A percentile compares a stretch with the other conserved stretches of the same genome.
These are phyloP conservation scores for Claviceps capensis DNA, from an alignment of 2,329 filamentous ascomycete species.

Conservation along the genomic window DNA sequence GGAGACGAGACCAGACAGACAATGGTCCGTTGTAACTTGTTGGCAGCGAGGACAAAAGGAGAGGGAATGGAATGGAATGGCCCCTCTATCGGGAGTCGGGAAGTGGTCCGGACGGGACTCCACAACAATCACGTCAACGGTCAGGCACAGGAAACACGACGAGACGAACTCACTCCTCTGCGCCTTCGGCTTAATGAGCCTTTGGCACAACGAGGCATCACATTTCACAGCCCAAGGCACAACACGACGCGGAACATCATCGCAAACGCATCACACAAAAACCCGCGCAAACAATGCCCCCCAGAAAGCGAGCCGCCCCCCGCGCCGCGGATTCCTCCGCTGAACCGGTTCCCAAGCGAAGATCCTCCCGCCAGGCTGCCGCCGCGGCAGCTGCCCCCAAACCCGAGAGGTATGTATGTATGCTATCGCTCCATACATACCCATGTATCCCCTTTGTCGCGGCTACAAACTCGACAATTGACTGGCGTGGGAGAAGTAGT, in stretches of 20 bases:
- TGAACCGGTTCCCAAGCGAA: conserved; percentile 14
- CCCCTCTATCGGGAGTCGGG: too few species aligned
- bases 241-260: not conserved
- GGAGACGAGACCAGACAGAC: too few species aligned
- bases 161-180: too few species aligned
- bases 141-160: too few species aligned
- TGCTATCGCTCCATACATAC: not conserved
- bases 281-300: not conserved
- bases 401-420: not conserved
- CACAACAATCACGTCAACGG: too few species aligned
- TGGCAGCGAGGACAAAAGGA: too few species aligned
- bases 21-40: too few species aligned
- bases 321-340: conserved; percentile 3
- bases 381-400: not conserved
- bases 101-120: too few species aligned
- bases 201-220: too few species aligned
- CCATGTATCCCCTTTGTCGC: not conserved
- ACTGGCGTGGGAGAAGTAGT: not conserved
- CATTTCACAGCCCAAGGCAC: too few species aligned
- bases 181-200: too few species aligned
- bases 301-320: conserved; percentile 1
- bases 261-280: not conserved
- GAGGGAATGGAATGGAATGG: too few species aligned
- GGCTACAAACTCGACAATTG: not conserved
- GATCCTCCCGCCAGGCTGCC: conserved; percentile 15